Base-by-base conservation (phyloP, 2,329 filamentous ascomycete species). In the Fusarium penzigii region DNA sequence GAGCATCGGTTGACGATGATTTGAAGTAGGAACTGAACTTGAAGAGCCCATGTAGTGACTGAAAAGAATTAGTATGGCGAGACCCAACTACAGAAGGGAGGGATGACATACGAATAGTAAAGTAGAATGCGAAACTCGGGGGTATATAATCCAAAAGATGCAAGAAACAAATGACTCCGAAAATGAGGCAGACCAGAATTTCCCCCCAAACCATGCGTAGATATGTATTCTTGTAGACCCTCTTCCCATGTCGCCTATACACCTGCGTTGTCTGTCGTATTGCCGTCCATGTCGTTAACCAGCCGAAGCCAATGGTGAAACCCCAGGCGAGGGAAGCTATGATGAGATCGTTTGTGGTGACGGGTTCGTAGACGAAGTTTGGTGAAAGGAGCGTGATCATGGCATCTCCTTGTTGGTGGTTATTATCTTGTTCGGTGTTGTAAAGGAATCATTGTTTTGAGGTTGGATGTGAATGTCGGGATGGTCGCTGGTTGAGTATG, bases 151-250 rank as follows among this genome's bases (percentile, higher is more conserved):
- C 50, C 13, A 61, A 42, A 14, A 67, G 46, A 52, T 66, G 58
- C 52, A 67, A 29, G 6, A 59, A 61, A 29, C 64, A 67, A 29
- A 78, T 68, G 20, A 76, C 53, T 6, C 68, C 71, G 39, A 79
- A 78, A 9, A 68, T 55, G 11, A 75, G 64, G 11, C 72, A 78
- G 4, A 74, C 72, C 1, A 68, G 2, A 4, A 79, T 67, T 58
- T 79, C 77, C 29, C 72, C 46, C 77, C 77, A 79, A 48, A 79
- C 72, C 72, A 79, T 73, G 68, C 72, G 75, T 0, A 79, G 68
- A 52, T 78, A 78, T 1, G 70, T 64, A 53, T 75, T 77, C 13
- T 62, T 68, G 57, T 50, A 44, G 49, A 70, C 59, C 62, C 68
- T 45, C 16, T 40, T 44, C 6, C 71, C 64, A 40, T 62, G 67